A percentile compares a stretch with the other conserved stretches of the same genome.
Evolutionary conservation across 345 rosid genomes (phyloP).

Genomic region (Carallia brachiata): DNA sequence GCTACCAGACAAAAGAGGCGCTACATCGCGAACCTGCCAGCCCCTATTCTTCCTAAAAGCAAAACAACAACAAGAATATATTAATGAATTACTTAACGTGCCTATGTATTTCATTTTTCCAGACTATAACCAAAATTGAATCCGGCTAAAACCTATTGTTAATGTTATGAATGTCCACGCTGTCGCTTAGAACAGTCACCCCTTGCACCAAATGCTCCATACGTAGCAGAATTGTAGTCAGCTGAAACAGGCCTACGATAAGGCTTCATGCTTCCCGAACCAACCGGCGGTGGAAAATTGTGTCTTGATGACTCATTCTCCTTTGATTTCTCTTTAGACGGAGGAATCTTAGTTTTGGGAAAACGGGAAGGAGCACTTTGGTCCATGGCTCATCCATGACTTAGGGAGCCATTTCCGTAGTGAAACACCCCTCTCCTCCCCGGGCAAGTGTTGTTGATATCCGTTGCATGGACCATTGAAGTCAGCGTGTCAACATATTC

Average conservation of each 20-base stretch:
- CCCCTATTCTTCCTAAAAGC: too few species aligned
- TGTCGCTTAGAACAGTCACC: slow-evolving; percentile 33
- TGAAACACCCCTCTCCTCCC: slow-evolving; percentile 9
- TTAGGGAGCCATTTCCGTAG: slow-evolving; percentile 21
- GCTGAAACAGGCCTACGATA: neutral
- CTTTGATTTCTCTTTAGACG: slow-evolving; percentile 5
- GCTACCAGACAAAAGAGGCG: too few species aligned
- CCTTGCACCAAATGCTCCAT: slow-evolving; percentile 9
- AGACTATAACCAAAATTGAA: too few species aligned
- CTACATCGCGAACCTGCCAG: too few species aligned
- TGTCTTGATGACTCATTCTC: slow-evolving; percentile 2
- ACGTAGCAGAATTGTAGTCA: slow-evolving; percentile 13
- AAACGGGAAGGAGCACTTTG: neutral
- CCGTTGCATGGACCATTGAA: slow-evolving; percentile 44
- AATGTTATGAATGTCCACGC: neutral
- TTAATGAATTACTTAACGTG: too few species aligned
- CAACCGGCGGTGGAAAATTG: neutral
- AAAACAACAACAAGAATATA: too few species aligned
- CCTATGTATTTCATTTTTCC: too few species aligned
- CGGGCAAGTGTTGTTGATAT: slow-evolving; percentile 24
- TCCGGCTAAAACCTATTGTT: too few species aligned
- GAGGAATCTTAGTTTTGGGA: slow-evolving; percentile 13
- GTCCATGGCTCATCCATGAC: slow-evolving; percentile 16
- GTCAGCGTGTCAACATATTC: slow-evolving; percentile 42
- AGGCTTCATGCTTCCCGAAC: too few species aligned